Base-by-base conservation (phyloP, 2,329 filamentous ascomycete species). In the Colletotrichum siamense region DNA sequence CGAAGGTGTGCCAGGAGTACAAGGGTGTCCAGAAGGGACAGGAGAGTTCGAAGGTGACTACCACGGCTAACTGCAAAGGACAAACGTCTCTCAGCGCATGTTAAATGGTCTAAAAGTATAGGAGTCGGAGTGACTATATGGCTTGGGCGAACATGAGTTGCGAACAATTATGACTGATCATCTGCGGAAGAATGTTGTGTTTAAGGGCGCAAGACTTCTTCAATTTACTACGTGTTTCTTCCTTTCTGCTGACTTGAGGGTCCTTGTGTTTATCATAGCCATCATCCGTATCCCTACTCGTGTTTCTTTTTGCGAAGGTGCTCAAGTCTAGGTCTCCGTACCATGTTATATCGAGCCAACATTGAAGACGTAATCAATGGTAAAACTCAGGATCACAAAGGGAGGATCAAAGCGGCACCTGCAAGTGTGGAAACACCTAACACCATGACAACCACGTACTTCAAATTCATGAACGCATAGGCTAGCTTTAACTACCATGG, bases 1-100 rank as follows among this genome's bases (percentile, higher is more conserved):
- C 32, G 7, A 72, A 77, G 44, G 72, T 75, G 6, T 77, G 76
- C 49, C 76, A 75, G 68, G 72, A 77, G 57, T 75, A 63, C 64
- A 69, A 72, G 32, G 76, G 72, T 8, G 68, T 77, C 16, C 26
- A 72, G 10, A 69, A 63, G 34, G 72, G 69, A 16, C 69, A 71
- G 55, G 66, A 68, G 22, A 70, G 71, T 28, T 32, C 32, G 55
- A 77, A 77, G 71, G 71, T 75, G 12, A 36, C 63, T 16, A 71
- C 71, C 12, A 75, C 71, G 3, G 67, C 75, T 22, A 71, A 75
- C 12, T 77, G 71, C 57, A 66, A 64, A 32, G 75, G 71, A 8
- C 72, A 75, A 8, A 10, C 61, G 6, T 49, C 49, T n/a, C 22
- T 75, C 8, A 8, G 32, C n/a, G 61, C 61, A n/a, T 75, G 61